Conservation (phyloP, 768 basidiomycete genomes). For the Dictyophora rubrovolvata region DNA sequence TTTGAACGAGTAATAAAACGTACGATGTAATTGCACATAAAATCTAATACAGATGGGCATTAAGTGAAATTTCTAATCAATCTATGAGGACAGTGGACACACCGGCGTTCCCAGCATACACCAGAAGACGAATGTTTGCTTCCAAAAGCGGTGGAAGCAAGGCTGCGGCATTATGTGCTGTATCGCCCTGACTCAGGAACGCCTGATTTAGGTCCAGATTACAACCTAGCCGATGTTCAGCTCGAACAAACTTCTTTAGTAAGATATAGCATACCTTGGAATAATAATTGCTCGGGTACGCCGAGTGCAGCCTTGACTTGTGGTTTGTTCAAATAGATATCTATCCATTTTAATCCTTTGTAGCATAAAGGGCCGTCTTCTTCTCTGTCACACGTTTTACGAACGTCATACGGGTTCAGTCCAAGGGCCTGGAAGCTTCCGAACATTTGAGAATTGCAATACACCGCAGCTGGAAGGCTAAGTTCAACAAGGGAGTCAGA, state of each 20-base stretch:
- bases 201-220: slow-evolving; percentile 63
- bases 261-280: slow-evolving; percentile 27
- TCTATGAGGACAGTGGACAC: slow-evolving; percentile 1
- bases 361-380: slow-evolving; percentile 72
- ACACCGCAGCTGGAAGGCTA: slow-evolving; percentile 60
- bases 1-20: slow-evolving; percentile 13
- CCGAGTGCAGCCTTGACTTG: slow-evolving; percentile 73
- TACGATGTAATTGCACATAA: slow-evolving; percentile 82
- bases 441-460: slow-evolving; percentile 70
- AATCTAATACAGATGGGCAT: slow-evolving; percentile 32
- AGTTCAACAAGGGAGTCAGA: background rate
- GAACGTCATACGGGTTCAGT: slow-evolving; percentile 84
- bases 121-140: slow-evolving; percentile 70
- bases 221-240: slow-evolving; percentile 17
- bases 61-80: background rate
- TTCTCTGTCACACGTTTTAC: slow-evolving; percentile 57
- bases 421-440: slow-evolving; percentile 59
- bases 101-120: slow-evolving; percentile 78
- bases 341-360: slow-evolving; percentile 76
- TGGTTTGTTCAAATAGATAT: slow-evolving; percentile 75
- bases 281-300: slow-evolving; percentile 46
- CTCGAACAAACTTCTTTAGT: slow-evolving; percentile 36
- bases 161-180: slow-evolving; percentile 69
- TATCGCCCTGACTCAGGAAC: slow-evolving; percentile 77
- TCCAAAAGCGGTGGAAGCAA: slow-evolving; percentile 76